Percentiles rank a stretch among this genome's conserved stretches.
Conservation (phyloP, 441 rosid species). For the Gossypium trilobum region DNA sequence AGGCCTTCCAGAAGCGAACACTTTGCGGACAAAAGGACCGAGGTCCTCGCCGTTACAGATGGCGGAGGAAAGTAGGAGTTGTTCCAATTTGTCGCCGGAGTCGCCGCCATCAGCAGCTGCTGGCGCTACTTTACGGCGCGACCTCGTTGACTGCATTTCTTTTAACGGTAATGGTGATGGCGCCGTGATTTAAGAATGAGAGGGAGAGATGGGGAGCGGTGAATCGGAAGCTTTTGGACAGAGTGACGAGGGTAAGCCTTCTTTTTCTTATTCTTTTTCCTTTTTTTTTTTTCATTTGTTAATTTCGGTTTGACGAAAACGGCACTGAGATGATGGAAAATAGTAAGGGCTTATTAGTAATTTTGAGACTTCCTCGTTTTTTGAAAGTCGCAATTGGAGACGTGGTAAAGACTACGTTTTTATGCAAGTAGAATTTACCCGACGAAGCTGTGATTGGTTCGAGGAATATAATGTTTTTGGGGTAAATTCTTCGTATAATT, state of each 20-base stretch:
- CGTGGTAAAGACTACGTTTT: no score
- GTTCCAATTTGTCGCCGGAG: neutral
- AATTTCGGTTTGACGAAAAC: neutral
- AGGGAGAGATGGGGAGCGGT: neutral
- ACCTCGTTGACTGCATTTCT: conserved; percentile 5
- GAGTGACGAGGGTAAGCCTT: neutral
- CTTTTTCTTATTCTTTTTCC: neutral
- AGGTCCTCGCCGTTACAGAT: conserved; percentile 4
- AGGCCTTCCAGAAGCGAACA: conserved; percentile 3
- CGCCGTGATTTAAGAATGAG: neutral
- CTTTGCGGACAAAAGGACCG: conserved; percentile 6
- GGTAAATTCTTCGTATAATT: no score
- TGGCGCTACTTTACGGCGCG: neutral
- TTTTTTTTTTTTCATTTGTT: neutral
- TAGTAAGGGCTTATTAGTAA: no score
- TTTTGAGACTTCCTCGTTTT: no score
- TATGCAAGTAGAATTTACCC: no score
- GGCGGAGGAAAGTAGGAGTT: neutral
- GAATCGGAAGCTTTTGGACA: neutral
- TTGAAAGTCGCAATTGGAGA: no score
- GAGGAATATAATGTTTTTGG: no score
- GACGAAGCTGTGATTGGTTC: no score
- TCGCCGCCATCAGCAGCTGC: neutral
- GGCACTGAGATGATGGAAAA: neutral
- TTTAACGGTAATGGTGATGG: neutral